Base-by-base conservation (phyloP, 805 yeast genomes). In the Isabelozyma rhagii region DNA sequence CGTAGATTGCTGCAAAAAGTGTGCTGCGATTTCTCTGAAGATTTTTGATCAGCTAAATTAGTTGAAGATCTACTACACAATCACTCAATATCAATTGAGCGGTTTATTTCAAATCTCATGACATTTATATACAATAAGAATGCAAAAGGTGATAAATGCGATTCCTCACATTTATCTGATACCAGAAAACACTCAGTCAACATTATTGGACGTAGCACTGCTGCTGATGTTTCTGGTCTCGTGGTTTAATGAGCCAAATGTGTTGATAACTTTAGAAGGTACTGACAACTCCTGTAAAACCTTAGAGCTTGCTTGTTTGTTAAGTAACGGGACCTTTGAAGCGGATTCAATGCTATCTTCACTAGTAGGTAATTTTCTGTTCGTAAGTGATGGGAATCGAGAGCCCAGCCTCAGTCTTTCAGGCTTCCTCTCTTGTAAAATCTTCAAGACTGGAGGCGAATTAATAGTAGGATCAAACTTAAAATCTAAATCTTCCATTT, bases 281-380 rank as follows among this genome's bases (percentile, higher is more conserved):
- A 57, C 51, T 13, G 55, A 56, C 47, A 52, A 45, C 10, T 31
- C 36, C 36, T 31, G 36, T 9, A 31, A 13, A 4, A 63, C 49
- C 18, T 57, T 62, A 5, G 62, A 56, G 52, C 69, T 62, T 27
- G 75, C 75, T 44, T 56, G 62, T 48, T 66, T 71, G 52, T 73
- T 72, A 25, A 72, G 61, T 36, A 72, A 56, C 3, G 72, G 70
- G 8, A 56, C 50, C 46, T 57, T 63, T 27, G 60, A 49, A 8
- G 43, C 46, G 38, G 46, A 47, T 40, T 43, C 56, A 38, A 45
- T 47, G 25, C 49, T 51, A 14, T 47, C 47, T n/a, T 57, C 45
- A 25, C 51, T 52, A 13, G 56, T 50, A 11, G 62, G 55, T 13
- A 61, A 44, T 43, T 59, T 53, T 48, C 59, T 51, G 43, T 55